Conservation (phyloP, 306 rosid species). For the Quercus dentata region DNA sequence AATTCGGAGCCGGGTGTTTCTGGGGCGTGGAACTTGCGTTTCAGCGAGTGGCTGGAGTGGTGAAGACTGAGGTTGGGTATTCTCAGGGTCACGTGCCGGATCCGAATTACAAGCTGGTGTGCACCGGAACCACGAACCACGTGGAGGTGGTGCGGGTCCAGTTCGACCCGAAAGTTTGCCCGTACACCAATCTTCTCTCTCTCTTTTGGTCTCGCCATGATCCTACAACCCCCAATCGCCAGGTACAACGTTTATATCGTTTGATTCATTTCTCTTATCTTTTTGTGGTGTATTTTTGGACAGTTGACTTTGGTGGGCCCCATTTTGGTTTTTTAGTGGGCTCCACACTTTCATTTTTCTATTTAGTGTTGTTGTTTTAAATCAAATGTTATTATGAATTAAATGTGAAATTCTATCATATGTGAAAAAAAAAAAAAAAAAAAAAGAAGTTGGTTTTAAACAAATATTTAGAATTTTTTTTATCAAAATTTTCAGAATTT, state of each 20-base stretch:
- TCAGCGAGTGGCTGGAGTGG: conserved; percentile 68
- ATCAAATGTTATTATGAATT: too few species aligned
- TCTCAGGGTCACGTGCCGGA: conserved; percentile 66
- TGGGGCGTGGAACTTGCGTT: conserved; percentile 81
- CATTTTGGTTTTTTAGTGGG: too few species aligned
- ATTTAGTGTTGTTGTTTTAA: too few species aligned
- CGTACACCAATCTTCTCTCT: conserved; percentile 49
- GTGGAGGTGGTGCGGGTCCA: conserved; percentile 76
- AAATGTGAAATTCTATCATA: too few species aligned
- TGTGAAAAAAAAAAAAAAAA: too few species aligned
- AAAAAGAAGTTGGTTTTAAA: too few species aligned
- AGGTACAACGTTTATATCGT: conserved; percentile 36
- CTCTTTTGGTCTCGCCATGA: conserved; percentile 75
- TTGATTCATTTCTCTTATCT: not conserved
- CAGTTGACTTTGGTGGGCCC: not conserved
- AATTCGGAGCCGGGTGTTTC: conserved; percentile 89
- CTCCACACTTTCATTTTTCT: too few species aligned
- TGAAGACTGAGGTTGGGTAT: conserved; percentile 83
- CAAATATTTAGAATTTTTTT: too few species aligned
- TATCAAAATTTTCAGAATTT: too few species aligned
- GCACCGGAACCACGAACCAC: conserved; percentile 70
- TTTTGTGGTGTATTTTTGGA: not conserved
- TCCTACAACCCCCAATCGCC: conserved; percentile 71
- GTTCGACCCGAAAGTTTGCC: conserved; percentile 64
- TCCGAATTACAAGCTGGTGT: conserved; percentile 57